phyloP scores from a whole-genome alignment of 306 rosid species.

The Cucumis cinereus region DNA sequence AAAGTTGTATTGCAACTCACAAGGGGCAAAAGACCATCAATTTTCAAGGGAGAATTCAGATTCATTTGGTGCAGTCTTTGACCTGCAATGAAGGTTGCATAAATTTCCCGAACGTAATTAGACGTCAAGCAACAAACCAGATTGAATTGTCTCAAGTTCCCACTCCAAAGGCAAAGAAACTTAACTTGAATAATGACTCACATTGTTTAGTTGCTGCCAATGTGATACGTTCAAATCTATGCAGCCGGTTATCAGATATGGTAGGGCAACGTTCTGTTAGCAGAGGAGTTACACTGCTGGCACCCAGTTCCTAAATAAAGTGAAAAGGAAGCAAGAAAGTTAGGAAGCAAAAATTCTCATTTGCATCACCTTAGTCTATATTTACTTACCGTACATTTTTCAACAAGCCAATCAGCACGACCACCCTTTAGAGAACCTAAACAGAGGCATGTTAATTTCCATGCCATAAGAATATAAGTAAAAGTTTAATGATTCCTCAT shows the following conservation, averaged over 20 bases:
- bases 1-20: constrained; percentile 38
- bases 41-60: constrained; percentile 44
- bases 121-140: not conserved
- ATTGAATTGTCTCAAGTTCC: not conserved
- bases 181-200: constrained; percentile 15
- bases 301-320: constrained; percentile 75
- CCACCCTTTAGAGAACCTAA: constrained; percentile 89
- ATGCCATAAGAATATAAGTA: not conserved
- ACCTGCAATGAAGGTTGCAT: constrained; percentile 32
- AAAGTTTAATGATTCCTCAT: not conserved
- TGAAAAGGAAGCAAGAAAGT: constrained; percentile 8
- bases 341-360: not conserved
- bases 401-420: constrained; percentile 92
- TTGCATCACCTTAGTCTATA: not conserved
- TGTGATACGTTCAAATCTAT: constrained; percentile 72
- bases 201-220: constrained; percentile 93
- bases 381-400: constrained; percentile 75
- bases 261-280: constrained; percentile 77
- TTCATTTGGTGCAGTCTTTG: constrained; percentile 81
- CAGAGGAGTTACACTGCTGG: constrained; percentile 73
- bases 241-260: constrained; percentile 59
- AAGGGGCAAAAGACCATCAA: constrained; percentile 35
- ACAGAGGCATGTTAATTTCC: constrained; percentile 7
- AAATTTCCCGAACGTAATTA: not conserved
- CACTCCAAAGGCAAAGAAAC: not conserved